These are phyloP conservation scores for Chalciporus sphaerocephalus DNA, from an alignment of 768 basidiomycete species.

Conservation along the genomic window DNA sequence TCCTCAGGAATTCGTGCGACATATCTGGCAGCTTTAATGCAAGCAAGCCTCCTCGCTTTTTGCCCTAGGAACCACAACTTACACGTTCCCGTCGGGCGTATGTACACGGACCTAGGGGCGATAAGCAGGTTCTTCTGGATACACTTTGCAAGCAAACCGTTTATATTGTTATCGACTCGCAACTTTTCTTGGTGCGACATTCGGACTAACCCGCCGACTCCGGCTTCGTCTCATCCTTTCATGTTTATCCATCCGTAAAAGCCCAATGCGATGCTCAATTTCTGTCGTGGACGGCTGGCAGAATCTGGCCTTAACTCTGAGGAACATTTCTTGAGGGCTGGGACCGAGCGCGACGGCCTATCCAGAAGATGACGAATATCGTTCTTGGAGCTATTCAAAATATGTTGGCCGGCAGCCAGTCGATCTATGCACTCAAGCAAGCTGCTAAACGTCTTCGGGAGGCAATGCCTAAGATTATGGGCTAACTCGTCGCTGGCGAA, in stretches of 20 bases:
- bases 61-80: neutral
- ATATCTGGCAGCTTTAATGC: constrained; percentile 7
- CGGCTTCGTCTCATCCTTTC: constrained; percentile 17
- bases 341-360: constrained; percentile 3
- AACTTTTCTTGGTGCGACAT: neutral
- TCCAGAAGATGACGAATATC: constrained; percentile 19
- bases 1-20: constrained; percentile 16
- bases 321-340: neutral
- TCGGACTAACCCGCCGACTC: neutral
- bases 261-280: constrained; percentile 6
- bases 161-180: neutral
- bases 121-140: constrained; percentile 2
- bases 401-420: neutral
- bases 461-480: constrained; percentile 14
- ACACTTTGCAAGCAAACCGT: neutral
- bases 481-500: neutral
- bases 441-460: neutral
- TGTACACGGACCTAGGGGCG: neutral
- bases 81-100: neutral
- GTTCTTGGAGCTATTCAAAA: constrained; percentile 5
- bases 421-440: neutral
- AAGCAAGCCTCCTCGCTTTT: neutral
- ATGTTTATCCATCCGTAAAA: constrained; percentile 8
- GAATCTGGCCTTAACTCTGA: neutral
- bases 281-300: constrained; percentile 2